Conservation (phyloP, 495 filamentous ascomycete genomes). For the Glarea lozoyensis region DNA sequence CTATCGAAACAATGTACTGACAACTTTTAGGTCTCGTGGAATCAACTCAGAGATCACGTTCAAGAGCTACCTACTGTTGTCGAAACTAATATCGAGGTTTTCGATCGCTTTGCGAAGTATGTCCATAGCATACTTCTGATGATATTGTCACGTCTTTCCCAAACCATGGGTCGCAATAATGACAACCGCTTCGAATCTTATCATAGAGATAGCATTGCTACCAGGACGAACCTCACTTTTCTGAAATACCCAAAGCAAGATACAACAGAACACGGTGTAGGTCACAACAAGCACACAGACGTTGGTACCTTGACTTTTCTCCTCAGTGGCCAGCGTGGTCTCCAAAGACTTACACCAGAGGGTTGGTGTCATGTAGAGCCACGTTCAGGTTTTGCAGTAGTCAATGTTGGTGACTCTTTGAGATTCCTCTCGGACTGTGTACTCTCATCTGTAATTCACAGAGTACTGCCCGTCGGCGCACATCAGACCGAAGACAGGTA, state of each 20-base stretch:
- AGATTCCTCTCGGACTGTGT: constrained; percentile 38
- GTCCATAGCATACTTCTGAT: not conserved
- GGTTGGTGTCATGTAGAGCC: constrained; percentile 45
- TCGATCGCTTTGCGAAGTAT: not conserved
- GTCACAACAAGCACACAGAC: constrained; percentile 49
- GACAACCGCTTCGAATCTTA: constrained; percentile 37
- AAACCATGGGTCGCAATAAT: not conserved
- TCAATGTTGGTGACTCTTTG: constrained; percentile 49
- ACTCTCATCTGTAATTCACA: constrained; percentile 44
- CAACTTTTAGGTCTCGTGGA: not conserved
- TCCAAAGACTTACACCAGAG: constrained; percentile 35
- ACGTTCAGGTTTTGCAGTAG: constrained; percentile 34
- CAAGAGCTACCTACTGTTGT: not conserved
- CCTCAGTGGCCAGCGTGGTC: constrained; percentile 44
- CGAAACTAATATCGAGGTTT: not conserved
- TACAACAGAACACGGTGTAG: constrained; percentile 25
- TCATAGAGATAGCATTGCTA: constrained; percentile 24
- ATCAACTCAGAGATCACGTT: not conserved
- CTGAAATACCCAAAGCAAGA: not conserved
- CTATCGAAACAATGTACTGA: not conserved
- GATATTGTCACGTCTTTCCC: not conserved
- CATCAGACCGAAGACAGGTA: constrained; percentile 39
- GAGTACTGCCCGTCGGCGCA: constrained; percentile 37
- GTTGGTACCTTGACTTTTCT: constrained; percentile 46
- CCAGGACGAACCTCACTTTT: not conserved